Base-by-base conservation (phyloP, 164 flowering plant species). In the Macadamia integrifolia region DNA sequence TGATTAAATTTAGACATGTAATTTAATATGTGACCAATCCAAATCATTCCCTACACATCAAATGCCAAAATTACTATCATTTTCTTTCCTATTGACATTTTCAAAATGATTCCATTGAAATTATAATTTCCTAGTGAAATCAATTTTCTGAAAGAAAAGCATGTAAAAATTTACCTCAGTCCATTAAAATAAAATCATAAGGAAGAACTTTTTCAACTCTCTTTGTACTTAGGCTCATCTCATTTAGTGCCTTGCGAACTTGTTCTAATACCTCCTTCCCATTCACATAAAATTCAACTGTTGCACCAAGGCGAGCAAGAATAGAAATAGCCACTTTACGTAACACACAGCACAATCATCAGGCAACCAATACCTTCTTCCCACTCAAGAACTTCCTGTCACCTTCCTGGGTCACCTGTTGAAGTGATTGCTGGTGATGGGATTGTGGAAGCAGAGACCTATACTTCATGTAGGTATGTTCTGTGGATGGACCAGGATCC, bases 131-230 rank as follows among this genome's bases (percentile, higher is more conserved):
- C 40, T 35, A 35, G 3, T 35, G 40, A 35, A 35, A 35, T 35
- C 40, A 35, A 35, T 35, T 35, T 35, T 35, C 1, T 5, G 5
- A 35, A 5, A 35, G 40, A 35, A 46, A 46, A 46, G 13, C 50
- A 46, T 46, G 66, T 29, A 29, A 44, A 14, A 62, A 12, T 14
- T 76, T 82, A 86, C 92, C 90, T 84, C 73, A 88, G 52, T 88
- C 93, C 93, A 88, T 88, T 9, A 88, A 68, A 11, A 87, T 74
- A 44, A 67, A 79, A 65, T 83, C 85, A 64, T 79, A 87, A 7
- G 90, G 83, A 66, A 72, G 73, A 53, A 42, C 49, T n/a, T 15
- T 55, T 0, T 79, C 66, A 23, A 42, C 49, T 62, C 65, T 76
- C 57, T 35, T 49, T 35, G 6, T 13, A n/a, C 42, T 62, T 60